Base-by-base conservation (phyloP, 148 eudicot genomes). In the Rheum nobile region DNA sequence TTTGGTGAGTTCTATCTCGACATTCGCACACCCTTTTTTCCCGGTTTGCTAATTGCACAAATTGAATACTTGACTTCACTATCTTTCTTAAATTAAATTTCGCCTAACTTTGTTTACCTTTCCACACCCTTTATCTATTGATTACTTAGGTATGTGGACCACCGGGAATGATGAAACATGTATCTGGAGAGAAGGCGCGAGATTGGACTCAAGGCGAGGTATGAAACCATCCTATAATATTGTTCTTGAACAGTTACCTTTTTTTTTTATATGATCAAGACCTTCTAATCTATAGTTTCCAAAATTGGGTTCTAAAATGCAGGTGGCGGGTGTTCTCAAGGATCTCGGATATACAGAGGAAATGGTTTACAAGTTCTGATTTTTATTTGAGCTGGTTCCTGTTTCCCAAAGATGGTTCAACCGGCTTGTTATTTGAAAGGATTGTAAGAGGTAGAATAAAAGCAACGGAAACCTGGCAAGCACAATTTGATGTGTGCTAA, bases 321-420 rank as follows among this genome's bases (percentile, higher is more conserved):
- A 90, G 97, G 75, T 92, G 26, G 72, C 84, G 22, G 98, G 98
- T 76, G 44, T 92, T 74, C 96, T 90, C 81, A 92, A 90, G 80
- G 98, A 92, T 29, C 86, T 92, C 57, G 98, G 98, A 35, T 92
- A 85, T 67, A 90, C 96, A 47, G 93, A 87, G 78, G 83, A 84
- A 74, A 90, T 92, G 98, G 98, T 90, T 76, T 90, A 92, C 93
- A 92, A 92, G 78, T 92, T 92, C 79, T 90, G 75, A 65, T 22
- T 32, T 24, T 14, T 4, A 17, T 14, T 65, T 34, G 22, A 61
- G 67, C 67, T 29, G 34, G 17, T 26, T 55, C 5, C 21, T 16
- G 54, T 48, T 44, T 17, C 22, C 22, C 4, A 48, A 4, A 48
- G 22, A 19, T 19, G 21, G 21, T 19, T 19, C 4, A 48, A 16